Percentiles rank a stretch among this genome's conserved stretches.
These are phyloP conservation scores for Tricholoma sp. DNA, from an alignment of 768 basidiomycete genomes.

Conservation along the genomic window DNA sequence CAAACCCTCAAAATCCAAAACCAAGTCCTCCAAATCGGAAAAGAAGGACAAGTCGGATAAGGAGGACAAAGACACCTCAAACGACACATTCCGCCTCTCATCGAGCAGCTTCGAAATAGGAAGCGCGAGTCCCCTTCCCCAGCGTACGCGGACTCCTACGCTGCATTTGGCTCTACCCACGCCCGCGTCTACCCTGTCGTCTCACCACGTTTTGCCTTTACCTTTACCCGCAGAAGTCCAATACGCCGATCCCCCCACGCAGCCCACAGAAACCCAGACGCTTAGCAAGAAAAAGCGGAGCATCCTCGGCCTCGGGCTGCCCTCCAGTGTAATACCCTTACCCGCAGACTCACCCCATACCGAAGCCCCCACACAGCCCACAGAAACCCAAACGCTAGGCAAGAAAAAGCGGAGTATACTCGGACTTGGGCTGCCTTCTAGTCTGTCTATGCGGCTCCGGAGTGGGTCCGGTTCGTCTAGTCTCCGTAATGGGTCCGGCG, in stretches of 20 bases:
- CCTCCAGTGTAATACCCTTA: too few relatives aligned
- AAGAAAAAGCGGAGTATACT: constrained; percentile 61
- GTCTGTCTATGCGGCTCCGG: constrained; percentile 37
- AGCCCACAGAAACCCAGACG: constrained; percentile 28
- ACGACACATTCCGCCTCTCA: constrained; percentile 40
- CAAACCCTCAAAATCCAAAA: constrained; percentile 7
- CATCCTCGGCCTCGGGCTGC: too few relatives aligned
- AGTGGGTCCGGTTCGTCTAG: constrained; percentile 34
- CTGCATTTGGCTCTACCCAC: too few relatives aligned
- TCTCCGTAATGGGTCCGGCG: constrained; percentile 34
- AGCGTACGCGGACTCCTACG: constrained; percentile 3
- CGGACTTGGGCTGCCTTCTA: constrained; percentile 58
- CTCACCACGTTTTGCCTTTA: too few relatives aligned
- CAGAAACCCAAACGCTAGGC: constrained; percentile 20
- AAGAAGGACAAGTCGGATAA: constrained; percentile 7
- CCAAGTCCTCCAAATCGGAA: constrained; percentile 9
- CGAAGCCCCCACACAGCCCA: too few relatives aligned
- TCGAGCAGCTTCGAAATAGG: constrained; percentile 69
- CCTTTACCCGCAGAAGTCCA: too few relatives aligned
- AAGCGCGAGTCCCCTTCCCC: constrained; percentile 36
- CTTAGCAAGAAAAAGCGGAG: too few relatives aligned
- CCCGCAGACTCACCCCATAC: too few relatives aligned
- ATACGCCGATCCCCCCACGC: too few relatives aligned
- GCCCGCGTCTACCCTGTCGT: too few relatives aligned
- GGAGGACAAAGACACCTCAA: constrained; percentile 19